Base-by-base conservation (phyloP, 1,284 basidiomycete species). In the Tilletia caries region DNA sequence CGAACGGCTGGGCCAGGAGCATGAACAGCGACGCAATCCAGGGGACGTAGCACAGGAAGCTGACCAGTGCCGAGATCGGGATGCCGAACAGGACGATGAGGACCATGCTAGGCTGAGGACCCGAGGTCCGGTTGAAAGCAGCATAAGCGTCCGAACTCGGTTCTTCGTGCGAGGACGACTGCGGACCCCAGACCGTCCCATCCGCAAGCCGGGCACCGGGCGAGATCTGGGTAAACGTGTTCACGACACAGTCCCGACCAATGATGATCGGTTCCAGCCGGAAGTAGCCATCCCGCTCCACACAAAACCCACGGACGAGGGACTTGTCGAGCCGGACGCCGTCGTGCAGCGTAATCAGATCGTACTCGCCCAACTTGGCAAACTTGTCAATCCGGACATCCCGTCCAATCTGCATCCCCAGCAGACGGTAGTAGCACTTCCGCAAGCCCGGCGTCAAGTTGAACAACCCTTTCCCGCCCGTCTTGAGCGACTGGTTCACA, bases 11-110 rank as follows among this genome's bases (percentile, higher is more conserved):
- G 44, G 79, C 75, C 37, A 83, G 69, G 3, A 83, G 76, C 76
- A 82, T 78, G 75, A 82, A 82, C 29, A 83, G 73, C n/a, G 81
- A 75, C 1, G 81, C 80, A 54, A 80, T 82, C 81, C 81, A 83
- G 2, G 81, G 81, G 33, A 83, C 75, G 69, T 79, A 83, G 70
- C 79, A 79, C 68, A 75, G 70, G 67, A 83, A 71, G 23, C 72
- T 68, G 34, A 83, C 73, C 2, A 82, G 37, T 46, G 76, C 68
- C 65, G 79, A 64, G 68, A 83, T 73, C 27, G 81, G 81, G 46
- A 76, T 75, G 46, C 81, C 81, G 43, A 83, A 69, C 37, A 83
- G 75, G 33, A 70, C 65, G 68, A 79, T 76, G 27, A 83, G 68
- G 52, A 78, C 72, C 72, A 75, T 71, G 70, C 79, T 73, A 5